Evolutionary conservation across 805 yeast genomes (phyloP), one percentile per base, ranked within the genome.

Genomic region (Maudiozyma pseudohumilis): DNA sequence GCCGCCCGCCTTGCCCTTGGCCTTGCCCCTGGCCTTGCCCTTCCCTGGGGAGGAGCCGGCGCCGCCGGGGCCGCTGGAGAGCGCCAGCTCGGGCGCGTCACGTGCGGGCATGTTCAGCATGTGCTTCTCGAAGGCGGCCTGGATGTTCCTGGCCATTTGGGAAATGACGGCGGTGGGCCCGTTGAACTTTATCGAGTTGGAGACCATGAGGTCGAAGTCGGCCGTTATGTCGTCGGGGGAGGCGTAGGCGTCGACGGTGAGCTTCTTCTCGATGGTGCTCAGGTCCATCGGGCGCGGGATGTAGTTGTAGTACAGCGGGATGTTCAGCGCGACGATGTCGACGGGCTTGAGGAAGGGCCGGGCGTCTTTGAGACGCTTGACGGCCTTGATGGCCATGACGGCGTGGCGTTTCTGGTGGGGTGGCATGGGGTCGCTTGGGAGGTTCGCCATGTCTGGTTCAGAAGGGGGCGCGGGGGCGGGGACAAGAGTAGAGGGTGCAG

Each of bases 231-330:
- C 77, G 45, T 72, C 72, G 9, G 87, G 78, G 5, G 72, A 68
- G 45, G 72, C 80, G 60, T 88, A 92, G 2, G 85, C 88, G 52
- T 77, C 75, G 6, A 60, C 74, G 29, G 56, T 67, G 28, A 88
- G 63, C 60, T 88, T 89, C 50, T 72, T 74, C 61, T 92, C 98
- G 46, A 92, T 83, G 2, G 96, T 86, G 3, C 88, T 73, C 24
- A 92, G 66, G 59, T 89, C 97, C 96, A 92, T 92, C 28, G 98
- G 98, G 51, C 80, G 69, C 46, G 74, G 70, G 51, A 92, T 77
- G 52, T 74, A 77, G 50, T 86, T 87, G 59, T 80, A 85, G 59
- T 92, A 92, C 45, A 82, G 76, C 3, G 98, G 98, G 39, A 92
- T 83, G 52, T 88, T 86, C 43, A 86, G 73, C 55, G 84, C 86